Conservation (phyloP, 805 yeast species). For the Cyberlindnera euphorbiiphila region DNA sequence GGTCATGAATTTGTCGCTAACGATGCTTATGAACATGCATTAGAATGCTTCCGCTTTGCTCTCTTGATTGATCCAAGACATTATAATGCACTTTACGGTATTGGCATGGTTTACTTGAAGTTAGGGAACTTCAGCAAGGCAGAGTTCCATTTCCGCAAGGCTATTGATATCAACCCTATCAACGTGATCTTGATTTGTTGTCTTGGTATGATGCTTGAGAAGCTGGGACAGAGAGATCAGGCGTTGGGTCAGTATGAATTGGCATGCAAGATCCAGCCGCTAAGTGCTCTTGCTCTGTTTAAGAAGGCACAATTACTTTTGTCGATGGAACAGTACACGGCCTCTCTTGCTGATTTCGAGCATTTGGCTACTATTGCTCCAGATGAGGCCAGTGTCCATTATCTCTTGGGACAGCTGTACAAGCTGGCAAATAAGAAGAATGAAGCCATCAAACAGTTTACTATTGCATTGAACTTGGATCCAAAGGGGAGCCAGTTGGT, state of each 20-base stretch:
- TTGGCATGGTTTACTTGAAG: constrained; percentile 89
- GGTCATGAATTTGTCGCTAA: constrained; percentile 89
- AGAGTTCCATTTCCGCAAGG: constrained; percentile 81
- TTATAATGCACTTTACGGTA: constrained; percentile 92
- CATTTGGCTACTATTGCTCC: constrained; percentile 75
- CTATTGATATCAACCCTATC: constrained; percentile 83
- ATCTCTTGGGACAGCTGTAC: constrained; percentile 81
- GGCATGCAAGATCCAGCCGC: constrained; percentile 82
- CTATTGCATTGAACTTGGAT: constrained; percentile 84
- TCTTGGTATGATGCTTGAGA: constrained; percentile 89
- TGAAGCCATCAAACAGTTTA: constrained; percentile 79
- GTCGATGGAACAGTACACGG: constrained; percentile 63
- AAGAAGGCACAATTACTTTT: constrained; percentile 82
- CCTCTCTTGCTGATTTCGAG: constrained; percentile 74
- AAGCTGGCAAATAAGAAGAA: constrained; percentile 68
- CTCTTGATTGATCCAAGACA: constrained; percentile 74
- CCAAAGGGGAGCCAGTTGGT: constrained; percentile 89
- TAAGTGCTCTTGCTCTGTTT: constrained; percentile 80
- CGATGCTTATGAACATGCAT: constrained; percentile 88
- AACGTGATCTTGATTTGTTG: constrained; percentile 89
- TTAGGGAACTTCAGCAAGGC: constrained; percentile 83
- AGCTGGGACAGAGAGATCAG: constrained; percentile 57
- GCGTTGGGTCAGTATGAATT: constrained; percentile 80
- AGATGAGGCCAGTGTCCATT: constrained; percentile 92
- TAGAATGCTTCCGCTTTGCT: constrained; percentile 77